phyloP scores from a whole-genome alignment of 78 protist species.

The Dictyostelium purpureum region DNA sequence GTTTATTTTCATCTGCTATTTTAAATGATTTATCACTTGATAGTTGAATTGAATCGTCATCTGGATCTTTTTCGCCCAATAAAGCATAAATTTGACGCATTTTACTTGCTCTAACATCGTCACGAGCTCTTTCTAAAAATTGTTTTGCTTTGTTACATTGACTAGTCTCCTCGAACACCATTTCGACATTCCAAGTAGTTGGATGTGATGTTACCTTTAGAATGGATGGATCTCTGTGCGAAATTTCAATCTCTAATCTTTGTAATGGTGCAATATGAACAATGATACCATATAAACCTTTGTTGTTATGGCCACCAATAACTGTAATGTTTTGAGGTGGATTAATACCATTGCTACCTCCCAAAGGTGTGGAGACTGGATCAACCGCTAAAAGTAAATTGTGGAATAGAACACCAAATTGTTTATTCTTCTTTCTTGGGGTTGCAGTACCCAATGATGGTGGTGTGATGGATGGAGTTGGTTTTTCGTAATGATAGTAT shows the following conservation, averaged over 20 bases:
- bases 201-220: constrained; percentile 46
- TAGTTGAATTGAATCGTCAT: constrained; percentile 16
- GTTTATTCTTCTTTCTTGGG: constrained; percentile 29
- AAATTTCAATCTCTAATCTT: constrained; percentile 47
- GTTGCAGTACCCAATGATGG: neutral
- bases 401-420: constrained; percentile 42
- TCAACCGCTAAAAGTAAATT: constrained; percentile 45
- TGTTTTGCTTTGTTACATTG: constrained; percentile 42
- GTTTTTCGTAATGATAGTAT: constrained; percentile 16
- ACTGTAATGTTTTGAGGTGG: neutral
- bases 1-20: neutral
- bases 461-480: neutral
- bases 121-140: constrained; percentile 43
- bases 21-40: neutral
- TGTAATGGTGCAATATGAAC: constrained; percentile 70
- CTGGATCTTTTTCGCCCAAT: constrained; percentile 74
- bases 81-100: constrained; percentile 72
- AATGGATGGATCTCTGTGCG: constrained; percentile 44
- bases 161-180: constrained; percentile 52
- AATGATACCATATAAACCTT: constrained; percentile 38
- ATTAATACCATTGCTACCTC: neutral
- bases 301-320: neutral
- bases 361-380: neutral
- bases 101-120: constrained; percentile 57
- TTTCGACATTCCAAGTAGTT: constrained; percentile 74